phyloP scores from a whole-genome alignment of 495 filamentous ascomycete genomes.

The Talaromyces adpressus region DNA sequence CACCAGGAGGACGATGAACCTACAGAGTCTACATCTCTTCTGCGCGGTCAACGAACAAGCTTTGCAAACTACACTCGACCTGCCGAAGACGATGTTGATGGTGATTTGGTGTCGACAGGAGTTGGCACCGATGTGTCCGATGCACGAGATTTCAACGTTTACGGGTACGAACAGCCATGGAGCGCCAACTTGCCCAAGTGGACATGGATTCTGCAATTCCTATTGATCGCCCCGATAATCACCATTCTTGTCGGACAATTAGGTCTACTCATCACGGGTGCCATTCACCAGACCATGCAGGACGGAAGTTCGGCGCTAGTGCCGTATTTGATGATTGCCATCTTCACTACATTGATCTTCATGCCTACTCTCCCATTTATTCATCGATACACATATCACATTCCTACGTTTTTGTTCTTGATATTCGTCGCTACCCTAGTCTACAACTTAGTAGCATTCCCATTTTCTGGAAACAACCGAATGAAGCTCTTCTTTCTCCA shows the following conservation, averaged over 20 bases:
- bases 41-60: conserved; percentile 56
- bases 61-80: conserved; percentile 64
- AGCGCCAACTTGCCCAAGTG: conserved; percentile 68
- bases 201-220: conserved; percentile 82
- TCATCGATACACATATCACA: conserved; percentile 76
- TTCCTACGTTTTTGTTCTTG: conserved; percentile 68
- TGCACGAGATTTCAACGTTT: conserved; percentile 42
- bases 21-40: conserved; percentile 74
- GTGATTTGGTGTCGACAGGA: conserved; percentile 7
- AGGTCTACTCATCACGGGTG: conserved; percentile 63
- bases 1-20: conserved; percentile 49
- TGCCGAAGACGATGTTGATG: conserved; percentile 22
- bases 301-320: conserved; percentile 62
- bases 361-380: conserved; percentile 75
- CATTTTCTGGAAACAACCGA: conserved; percentile 70
- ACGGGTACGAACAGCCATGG: conserved; percentile 80
- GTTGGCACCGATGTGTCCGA: conserved; percentile 25
- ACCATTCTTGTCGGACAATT: conserved; percentile 70
- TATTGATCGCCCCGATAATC: conserved; percentile 69
- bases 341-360: conserved; percentile 65
- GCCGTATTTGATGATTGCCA: conserved; percentile 63
- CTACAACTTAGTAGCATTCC: conserved; percentile 85
- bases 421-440: conserved; percentile 71
- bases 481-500: conserved; percentile 88
- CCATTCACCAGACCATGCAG: conserved; percentile 70